Percentiles rank a stretch among this genome's conserved stretches.
These are phyloP conservation scores for Amesomyces nigricolor DNA, from an alignment of 2,329 filamentous ascomycete genomes.

Conservation along the genomic window DNA sequence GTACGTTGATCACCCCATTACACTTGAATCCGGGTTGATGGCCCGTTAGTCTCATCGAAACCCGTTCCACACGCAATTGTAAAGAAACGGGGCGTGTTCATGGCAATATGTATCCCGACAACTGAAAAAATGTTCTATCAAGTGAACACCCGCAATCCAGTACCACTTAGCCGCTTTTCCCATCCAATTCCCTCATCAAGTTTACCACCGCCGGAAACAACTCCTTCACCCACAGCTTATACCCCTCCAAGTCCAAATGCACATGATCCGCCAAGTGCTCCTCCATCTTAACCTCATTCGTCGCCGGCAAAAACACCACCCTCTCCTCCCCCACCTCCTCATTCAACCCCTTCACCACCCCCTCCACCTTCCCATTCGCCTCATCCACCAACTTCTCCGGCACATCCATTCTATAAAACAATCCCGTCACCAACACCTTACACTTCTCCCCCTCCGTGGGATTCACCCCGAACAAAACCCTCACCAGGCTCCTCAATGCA, in stretches of 20 bases:
- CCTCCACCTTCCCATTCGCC: conserved; percentile 8
- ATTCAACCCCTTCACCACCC: background rate
- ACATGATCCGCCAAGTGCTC: conserved; percentile 22
- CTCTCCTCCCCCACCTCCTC: background rate
- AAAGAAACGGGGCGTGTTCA: no score
- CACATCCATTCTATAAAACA: conserved; percentile 18
- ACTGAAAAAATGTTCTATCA: no score
- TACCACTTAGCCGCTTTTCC: background rate
- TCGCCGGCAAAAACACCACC: conserved; percentile 6
- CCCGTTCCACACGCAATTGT: no score
- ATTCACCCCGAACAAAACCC: conserved; percentile 3
- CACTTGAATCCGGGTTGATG: no score
- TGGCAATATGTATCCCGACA: no score
- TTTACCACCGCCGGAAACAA: conserved; percentile 7
- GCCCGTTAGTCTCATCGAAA: no score
- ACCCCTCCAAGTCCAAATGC: conserved; percentile 21
- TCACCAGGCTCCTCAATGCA: conserved; percentile 11
- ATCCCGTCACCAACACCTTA: conserved; percentile 18
- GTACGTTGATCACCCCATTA: no score
- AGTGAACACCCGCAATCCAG: no score
- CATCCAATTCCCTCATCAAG: background rate
- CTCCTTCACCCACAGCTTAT: conserved; percentile 14
- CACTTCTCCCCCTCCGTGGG: background rate
- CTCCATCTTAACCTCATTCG: conserved; percentile 1
- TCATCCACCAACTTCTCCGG: background rate